Evolutionary conservation across 2,329 filamentous ascomycete genomes (phyloP), one percentile per base, ranked within the genome.

Genomic region (Lecanicillium sp.): DNA sequence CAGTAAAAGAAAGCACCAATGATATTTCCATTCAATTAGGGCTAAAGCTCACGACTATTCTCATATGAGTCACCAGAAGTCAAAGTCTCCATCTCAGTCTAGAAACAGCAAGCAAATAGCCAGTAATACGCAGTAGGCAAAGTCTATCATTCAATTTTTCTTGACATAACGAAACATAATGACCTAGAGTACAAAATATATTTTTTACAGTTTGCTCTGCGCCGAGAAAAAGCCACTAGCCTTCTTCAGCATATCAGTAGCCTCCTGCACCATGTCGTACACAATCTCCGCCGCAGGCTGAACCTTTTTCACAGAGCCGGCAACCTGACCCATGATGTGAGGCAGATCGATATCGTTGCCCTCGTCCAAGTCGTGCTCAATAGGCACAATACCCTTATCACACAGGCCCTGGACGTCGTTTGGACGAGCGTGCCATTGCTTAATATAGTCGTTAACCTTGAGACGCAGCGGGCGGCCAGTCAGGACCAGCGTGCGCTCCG

Each of bases 261-360:
- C 86, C 57, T 89, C 80, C 14, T 64, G 62, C 7, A 95, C 85
- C 87, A 96, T 95, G 48, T 94, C 86, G 44, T 80, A 73, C 15
- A 96, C 80, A 64, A 95, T 95, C 47, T 81, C 73, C 34, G 68
- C 74, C 0, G 90, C 90, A 0, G 88, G 86, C 67, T 90, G 79
- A 43, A 95, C 77, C 48, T 81, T 78, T 25, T 65, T 61, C 41
- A 95, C 84, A 1, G 80, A 72, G 2, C 83, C 89, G 1, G 86
- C 85, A 9, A 95, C 89, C 65, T 95, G 86, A 1, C 90, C 90
- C 90, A 95, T 95, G 52, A 95, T 56, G 60, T 89, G 88, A 12
- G 90, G 90, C 40, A 83, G 67, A 53, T 95, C 90, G 9, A 94
- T 67, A 29, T 95, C 87, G 41, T 80, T 82, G 1, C 82, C 84